Conservation (phyloP, 2,329 filamentous ascomycete species). For the Aspergillus fijiensis region DNA sequence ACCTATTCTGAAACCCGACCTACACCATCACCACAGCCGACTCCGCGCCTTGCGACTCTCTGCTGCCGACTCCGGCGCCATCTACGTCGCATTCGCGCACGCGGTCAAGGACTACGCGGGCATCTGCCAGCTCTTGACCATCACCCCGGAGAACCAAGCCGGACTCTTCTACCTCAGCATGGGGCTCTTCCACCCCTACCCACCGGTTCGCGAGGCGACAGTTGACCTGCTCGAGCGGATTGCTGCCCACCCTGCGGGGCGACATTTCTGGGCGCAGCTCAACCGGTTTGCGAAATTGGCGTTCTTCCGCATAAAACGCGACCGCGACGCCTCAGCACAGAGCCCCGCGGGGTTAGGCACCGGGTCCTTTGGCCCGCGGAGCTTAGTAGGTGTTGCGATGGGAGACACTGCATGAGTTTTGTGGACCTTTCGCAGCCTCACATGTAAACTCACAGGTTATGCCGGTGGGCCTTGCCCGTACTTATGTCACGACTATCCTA, state of each 20-base stretch:
- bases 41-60: constrained; percentile 78
- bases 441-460: not conserved
- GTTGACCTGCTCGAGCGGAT: constrained; percentile 80
- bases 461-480: not conserved
- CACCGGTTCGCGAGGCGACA: constrained; percentile 73
- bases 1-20: constrained; percentile 56
- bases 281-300: constrained; percentile 87
- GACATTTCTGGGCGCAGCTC: constrained; percentile 86
- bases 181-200: constrained; percentile 86
- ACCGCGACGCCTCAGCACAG: constrained; percentile 41
- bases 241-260: constrained; percentile 80
- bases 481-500: not conserved
- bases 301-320: constrained; percentile 74
- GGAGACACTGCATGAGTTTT: constrained; percentile 20
- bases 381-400: constrained; percentile 39
- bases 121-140: constrained; percentile 77
- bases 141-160: constrained; percentile 80
- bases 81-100: constrained; percentile 78
- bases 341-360: constrained; percentile 25
- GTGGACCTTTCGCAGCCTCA: not conserved
- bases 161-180: constrained; percentile 89
- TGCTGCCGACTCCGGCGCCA: constrained; percentile 72
- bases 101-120: constrained; percentile 79
- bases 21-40: constrained; percentile 90
- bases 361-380: constrained; percentile 32